Evolutionary conservation across 768 basidiomycete genomes (phyloP), one percentile per base, ranked within the genome.

Genomic region (Hortiboletus campestris): DNA sequence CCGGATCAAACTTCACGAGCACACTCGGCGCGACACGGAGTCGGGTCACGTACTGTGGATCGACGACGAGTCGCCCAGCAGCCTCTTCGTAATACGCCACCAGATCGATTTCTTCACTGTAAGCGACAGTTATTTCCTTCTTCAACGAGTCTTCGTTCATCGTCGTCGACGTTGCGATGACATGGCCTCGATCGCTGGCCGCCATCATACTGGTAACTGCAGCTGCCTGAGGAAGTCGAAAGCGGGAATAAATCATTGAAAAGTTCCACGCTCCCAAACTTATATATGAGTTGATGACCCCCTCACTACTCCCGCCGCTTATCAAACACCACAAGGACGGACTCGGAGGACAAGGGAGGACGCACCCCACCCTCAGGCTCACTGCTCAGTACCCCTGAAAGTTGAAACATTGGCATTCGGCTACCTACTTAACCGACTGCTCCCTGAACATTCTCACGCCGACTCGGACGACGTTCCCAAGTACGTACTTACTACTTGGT

Each of bases 31-130:
- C 2, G 29, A 25, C 10, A 8, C 5, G n/a, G n/a, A n/a, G 19
- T 6, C 3, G 11, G 9, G 20, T 32, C 32, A 76, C 81, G 20
- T 55, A 84, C 85, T 75, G 70, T 13, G 84, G 84, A 66, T 87
- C 84, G 13, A 87, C 72, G 48, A 86, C 81, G 40, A 86, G 70
- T 19, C 84, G 75, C 11, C 85, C 85, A 1, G 82, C 83, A 56
- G 74, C 72, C 12, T 75, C 66, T 57, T 86, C 84, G 46, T 85
- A 83, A 55, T 81, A 83, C 0, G 66, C 51, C 22, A 65, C 49
- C 36, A 78, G 56, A 55, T 79, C 74, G 12, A 79, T 46, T 5
- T 67, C 67, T 22, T 53, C 45, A 5, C 4, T 25, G 2, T 31
- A 47, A 3, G 9, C 6, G 1, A 6, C 28, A 8, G 3, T 10